Evolutionary conservation across 345 rosid genomes (phyloP), one percentile per base, ranked within the genome.

Genomic region (Salix arbutifolia): DNA sequence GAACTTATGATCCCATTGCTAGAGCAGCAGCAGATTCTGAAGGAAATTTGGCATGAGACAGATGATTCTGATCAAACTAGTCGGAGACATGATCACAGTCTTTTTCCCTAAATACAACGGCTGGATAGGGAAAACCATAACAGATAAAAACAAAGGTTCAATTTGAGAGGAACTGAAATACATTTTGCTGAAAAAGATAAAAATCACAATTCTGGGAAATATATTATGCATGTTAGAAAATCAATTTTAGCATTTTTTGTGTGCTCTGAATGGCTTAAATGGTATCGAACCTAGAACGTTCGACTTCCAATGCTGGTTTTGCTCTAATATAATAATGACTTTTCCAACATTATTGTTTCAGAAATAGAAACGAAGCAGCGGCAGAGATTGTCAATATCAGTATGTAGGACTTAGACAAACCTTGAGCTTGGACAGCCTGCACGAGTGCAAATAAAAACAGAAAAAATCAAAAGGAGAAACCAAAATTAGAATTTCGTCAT

Each of bases 401-500:
- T 31, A 69, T 44, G 61, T 21, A 84, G 42, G 76, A 84, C 40
- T 72, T 50, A 5, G 18, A 48, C 58, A 74, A 76, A 65, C 79
- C 80, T 31, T 50, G 69, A 78, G 75, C 85, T 68, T 53, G 71
- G 76, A 75, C 64, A 53, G 56, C 88, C 96, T 91, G 92, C 70
- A 80, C 72, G 72, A 48, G 77, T 33, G 35, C 28, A 74, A 78
- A 56, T 33, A 72, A 64, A 33, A 60, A 11, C 61, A 67, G 42
- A 46, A 40, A 28, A 46, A 35, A 35, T 16, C 30, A 77, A 8
- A n/a, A n/a, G n/a, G n/a, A n/a, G n/a, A n/a, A n/a, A n/a, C n/a
- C n/a, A n/a, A n/a, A n/a, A n/a, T n/a, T n/a, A n/a, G n/a, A n/a
- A n/a, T n/a, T n/a, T n/a, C n/a, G n/a, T n/a, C n/a, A n/a, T n/a